These are phyloP conservation scores for Microdochium trichocladiopsis DNA, from an alignment of 2,329 filamentous ascomycete species.

Conservation along the genomic window DNA sequence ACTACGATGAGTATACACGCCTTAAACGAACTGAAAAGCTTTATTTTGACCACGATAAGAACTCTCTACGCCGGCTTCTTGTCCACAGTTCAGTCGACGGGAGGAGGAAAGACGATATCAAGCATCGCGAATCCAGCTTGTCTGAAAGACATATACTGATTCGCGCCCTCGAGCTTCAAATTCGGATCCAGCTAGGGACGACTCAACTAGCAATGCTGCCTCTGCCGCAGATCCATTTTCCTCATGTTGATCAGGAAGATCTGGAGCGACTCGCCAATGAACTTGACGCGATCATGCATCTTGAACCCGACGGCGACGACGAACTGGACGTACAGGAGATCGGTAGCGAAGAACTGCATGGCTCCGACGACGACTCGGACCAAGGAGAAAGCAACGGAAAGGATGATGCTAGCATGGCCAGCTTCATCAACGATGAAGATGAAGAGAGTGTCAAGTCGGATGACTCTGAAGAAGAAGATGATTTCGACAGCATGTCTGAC, in stretches of 20 bases:
- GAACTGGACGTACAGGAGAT: background rate
- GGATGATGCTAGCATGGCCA: too few relatives aligned
- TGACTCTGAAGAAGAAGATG: too few relatives aligned
- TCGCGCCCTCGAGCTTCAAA: constrained; percentile 16
- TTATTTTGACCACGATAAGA: constrained; percentile 15
- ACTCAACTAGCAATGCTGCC: constrained; percentile 15
- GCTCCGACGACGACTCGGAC: background rate
- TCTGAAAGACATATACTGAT: constrained; percentile 13
- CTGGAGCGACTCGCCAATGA: constrained; percentile 3
- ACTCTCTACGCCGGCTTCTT: constrained; percentile 13
- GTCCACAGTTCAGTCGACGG: constrained; percentile 7
- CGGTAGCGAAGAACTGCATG: background rate
- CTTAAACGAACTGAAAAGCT: constrained; percentile 7
- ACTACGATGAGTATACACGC: constrained; percentile 16
- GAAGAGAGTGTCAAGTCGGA: too few relatives aligned
- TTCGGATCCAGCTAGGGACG: constrained; percentile 14
- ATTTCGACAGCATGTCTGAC: too few relatives aligned
- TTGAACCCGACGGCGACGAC: background rate
- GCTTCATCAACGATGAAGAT: too few relatives aligned
- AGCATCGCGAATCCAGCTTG: constrained; percentile 9
- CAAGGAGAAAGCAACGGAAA: background rate
- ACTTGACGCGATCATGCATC: background rate
- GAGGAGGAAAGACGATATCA: background rate
- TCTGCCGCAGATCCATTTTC: constrained; percentile 15
- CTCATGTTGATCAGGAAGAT: constrained; percentile 1